Conservation (phyloP, 192 early-diverging fungal species). For the Coemansia sp. region DNA sequence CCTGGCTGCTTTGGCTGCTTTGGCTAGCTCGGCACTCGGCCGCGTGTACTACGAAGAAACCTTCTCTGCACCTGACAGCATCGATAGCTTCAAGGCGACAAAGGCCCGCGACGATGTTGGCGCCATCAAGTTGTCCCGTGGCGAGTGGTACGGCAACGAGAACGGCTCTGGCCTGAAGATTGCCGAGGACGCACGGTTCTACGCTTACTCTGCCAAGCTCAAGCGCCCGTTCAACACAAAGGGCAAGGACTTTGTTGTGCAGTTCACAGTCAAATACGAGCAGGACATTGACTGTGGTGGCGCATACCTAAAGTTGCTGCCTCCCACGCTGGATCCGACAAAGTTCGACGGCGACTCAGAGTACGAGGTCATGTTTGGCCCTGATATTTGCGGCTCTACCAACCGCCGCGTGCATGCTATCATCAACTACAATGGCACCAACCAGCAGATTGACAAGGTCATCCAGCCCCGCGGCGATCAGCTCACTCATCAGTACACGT, state of each 20-base stretch:
- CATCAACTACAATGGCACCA: conserved; percentile 91
- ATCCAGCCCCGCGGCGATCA: conserved; percentile 76
- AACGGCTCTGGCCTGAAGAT: conserved; percentile 78
- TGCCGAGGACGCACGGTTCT: conserved; percentile 80
- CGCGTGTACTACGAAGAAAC: conserved; percentile 89
- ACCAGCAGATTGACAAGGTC: conserved; percentile 78
- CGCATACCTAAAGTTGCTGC: conserved; percentile 88
- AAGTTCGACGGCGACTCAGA: conserved; percentile 85
- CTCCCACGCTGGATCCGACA: conserved; percentile 75
- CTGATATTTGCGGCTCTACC: conserved; percentile 89
- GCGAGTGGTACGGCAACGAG: conserved; percentile 78
- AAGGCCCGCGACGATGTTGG: conserved; percentile 73
- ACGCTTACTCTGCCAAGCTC: conserved; percentile 79
- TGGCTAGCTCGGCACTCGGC: conserved; percentile 48
- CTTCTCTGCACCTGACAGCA: conserved; percentile 65
- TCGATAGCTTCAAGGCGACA: conserved; percentile 75
- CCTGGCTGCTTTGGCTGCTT: conserved; percentile 44
- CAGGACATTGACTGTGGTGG: conserved; percentile 90
- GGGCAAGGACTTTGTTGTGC: conserved; percentile 83
- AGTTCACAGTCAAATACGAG: conserved; percentile 94
- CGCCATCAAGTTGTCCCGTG: conserved; percentile 69
- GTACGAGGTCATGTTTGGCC: conserved; percentile 86
- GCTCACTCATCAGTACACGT: conserved; percentile 87
- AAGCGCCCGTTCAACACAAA: conserved; percentile 77
- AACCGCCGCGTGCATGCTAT: conserved; percentile 95